Percentiles rank a stretch among this genome's conserved stretches.
phyloP scores from a whole-genome alignment of 371 early-diverging fungal species.

The Cokeromyces recurvatus region DNA sequence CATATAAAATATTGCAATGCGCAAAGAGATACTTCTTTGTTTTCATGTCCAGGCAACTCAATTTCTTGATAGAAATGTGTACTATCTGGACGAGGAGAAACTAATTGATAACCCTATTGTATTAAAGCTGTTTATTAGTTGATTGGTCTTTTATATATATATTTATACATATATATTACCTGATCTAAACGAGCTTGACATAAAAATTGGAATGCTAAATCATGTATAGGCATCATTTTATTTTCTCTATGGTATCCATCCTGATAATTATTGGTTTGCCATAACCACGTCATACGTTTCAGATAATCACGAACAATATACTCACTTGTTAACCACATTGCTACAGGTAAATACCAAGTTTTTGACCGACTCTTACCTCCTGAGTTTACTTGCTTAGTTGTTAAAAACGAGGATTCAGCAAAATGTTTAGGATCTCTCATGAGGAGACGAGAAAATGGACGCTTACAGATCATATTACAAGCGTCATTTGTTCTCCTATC shows the following conservation, averaged over 20 bases:
- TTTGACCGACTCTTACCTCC: slow-evolving; percentile 13
- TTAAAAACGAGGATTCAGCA: neutral
- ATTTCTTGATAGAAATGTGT: slow-evolving; percentile 71
- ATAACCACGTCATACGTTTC: slow-evolving; percentile 60
- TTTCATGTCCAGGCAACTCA: slow-evolving; percentile 6
- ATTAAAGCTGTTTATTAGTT: too few species aligned
- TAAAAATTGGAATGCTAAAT: slow-evolving; percentile 68
- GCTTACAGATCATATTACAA: slow-evolving; percentile 36
- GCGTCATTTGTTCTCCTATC: slow-evolving; percentile 13
- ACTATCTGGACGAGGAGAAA: slow-evolving; percentile 53
- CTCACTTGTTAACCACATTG: slow-evolving; percentile 38
- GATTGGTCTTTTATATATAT: too few species aligned
- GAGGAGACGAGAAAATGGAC: slow-evolving; percentile 46
- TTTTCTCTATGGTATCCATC: slow-evolving; percentile 49
- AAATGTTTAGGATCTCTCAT: slow-evolving; percentile 49
- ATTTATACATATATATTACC: slow-evolving; percentile 30
- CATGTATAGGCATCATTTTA: slow-evolving; percentile 59
- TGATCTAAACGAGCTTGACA: slow-evolving; percentile 69
- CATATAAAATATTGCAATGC: slow-evolving; percentile 68
- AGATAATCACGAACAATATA: slow-evolving; percentile 60
- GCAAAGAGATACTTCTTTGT: slow-evolving; percentile 26
- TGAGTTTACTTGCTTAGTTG: slow-evolving; percentile 1
- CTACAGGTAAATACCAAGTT: slow-evolving; percentile 40
- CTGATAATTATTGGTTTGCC: slow-evolving; percentile 54
- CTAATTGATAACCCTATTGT: slow-evolving; percentile 37